These are phyloP conservation scores for Cruciata laevipes DNA, from an alignment of 257 asterid genomes.

Conservation along the genomic window DNA sequence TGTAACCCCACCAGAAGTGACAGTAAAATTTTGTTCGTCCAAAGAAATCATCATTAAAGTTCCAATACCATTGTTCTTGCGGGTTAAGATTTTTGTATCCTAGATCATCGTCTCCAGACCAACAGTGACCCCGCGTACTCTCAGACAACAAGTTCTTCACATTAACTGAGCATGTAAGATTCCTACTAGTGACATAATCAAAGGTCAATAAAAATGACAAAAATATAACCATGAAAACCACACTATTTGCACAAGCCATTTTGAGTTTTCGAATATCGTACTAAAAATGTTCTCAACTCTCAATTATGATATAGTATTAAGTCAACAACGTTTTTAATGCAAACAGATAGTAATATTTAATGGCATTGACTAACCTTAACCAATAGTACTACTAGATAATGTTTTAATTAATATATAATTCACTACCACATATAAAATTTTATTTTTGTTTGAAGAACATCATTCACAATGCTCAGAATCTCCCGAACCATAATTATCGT, in stretches of 20 bases:
- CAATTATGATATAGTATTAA: not conserved
- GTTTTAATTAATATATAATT: no score
- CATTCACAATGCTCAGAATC: no score
- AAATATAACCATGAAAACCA: not conserved
- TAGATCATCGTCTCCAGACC: not conserved
- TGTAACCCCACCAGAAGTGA: not conserved
- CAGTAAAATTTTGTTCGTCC: not conserved
- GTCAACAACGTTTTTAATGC: not conserved
- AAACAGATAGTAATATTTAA: no score
- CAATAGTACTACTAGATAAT: no score
- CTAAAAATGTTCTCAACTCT: not conserved
- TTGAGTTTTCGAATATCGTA: no score
- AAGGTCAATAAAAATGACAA: not conserved
- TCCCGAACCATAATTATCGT: no score
- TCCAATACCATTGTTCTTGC: not conserved
- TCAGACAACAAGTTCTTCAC: not conserved
- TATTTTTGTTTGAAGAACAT: no score
- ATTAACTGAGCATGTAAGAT: no score
- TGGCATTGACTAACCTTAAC: no score
- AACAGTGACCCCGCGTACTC: not conserved
- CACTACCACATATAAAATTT: no score
- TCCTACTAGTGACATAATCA: not conserved
- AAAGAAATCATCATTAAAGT: no score
- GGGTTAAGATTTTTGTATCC: not conserved
- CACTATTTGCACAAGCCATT: not conserved